Conservation (phyloP, 768 basidiomycete species). For the Flagelloscypha sp. region DNA sequence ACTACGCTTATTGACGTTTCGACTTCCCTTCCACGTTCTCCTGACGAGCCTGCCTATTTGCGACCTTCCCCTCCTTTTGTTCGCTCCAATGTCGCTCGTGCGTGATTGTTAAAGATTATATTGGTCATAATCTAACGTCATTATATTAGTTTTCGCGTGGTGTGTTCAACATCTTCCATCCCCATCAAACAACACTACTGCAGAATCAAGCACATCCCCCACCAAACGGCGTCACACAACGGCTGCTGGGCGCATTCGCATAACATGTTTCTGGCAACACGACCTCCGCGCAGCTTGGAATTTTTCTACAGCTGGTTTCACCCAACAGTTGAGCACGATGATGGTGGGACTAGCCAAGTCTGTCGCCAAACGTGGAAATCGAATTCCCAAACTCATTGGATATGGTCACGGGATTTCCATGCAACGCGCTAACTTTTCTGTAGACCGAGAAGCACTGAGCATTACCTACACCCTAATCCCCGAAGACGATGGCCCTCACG, state of each 20-base stretch:
- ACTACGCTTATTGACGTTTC: slow-evolving; percentile 84
- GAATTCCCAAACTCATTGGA: slow-evolving; percentile 65
- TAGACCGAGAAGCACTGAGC: slow-evolving; percentile 74
- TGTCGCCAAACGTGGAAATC: slow-evolving; percentile 66
- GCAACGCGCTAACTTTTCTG: slow-evolving; percentile 70
- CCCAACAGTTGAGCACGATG: slow-evolving; percentile 83
- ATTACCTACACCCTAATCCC: slow-evolving; percentile 80
- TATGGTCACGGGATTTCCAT: slow-evolving; percentile 80
- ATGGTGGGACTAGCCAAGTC: slow-evolving; percentile 72
- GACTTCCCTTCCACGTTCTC: slow-evolving; percentile 86
- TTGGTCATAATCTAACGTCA: slow-evolving; percentile 5
- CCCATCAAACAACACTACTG: slow-evolving; percentile 23
- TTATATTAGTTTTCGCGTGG: slow-evolving; percentile 72
- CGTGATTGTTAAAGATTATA: slow-evolving; percentile 19
- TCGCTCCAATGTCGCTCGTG: slow-evolving; percentile 74
- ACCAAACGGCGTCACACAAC: slow-evolving; percentile 26
- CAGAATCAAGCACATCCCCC: slow-evolving; percentile 21
- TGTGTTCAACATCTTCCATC: slow-evolving; percentile 67
- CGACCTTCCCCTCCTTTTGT: slow-evolving; percentile 90
- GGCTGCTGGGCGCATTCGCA: slow-evolving; percentile 43
- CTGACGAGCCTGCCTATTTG: slow-evolving; percentile 85
- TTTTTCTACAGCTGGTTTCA: slow-evolving; percentile 52
- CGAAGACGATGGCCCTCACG: slow-evolving; percentile 50
- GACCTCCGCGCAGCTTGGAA: slow-evolving; percentile 86
- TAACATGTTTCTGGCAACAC: slow-evolving; percentile 94